Evolutionary conservation across 1,139 yeast genomes (phyloP).

Genomic region (Hyphopichia pseudoburtonii): DNA sequence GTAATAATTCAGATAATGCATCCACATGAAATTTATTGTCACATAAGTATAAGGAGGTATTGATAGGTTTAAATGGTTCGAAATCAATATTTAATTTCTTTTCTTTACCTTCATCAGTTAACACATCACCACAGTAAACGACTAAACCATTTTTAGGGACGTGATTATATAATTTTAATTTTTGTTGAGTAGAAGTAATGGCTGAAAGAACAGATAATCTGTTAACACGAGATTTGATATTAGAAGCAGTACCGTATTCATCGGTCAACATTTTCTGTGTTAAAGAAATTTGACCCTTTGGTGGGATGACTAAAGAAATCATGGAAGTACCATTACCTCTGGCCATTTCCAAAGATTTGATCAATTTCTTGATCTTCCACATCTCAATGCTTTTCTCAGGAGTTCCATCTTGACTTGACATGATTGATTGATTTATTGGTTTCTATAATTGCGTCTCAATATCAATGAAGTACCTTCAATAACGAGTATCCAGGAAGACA

Average conservation of each 20-base stretch:
- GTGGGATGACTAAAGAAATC: slow-evolving; percentile 95
- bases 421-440: background rate
- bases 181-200: slow-evolving; percentile 96
- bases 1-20: slow-evolving; percentile 89
- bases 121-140: slow-evolving; percentile 95
- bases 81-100: slow-evolving; percentile 92
- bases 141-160: slow-evolving; percentile 96
- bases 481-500: too few relatives aligned
- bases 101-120: slow-evolving; percentile 96
- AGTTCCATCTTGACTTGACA: slow-evolving; percentile 28
- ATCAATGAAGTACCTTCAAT: too few relatives aligned
- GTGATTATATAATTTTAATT: slow-evolving; percentile 81
- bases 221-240: slow-evolving; percentile 95
- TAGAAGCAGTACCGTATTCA: slow-evolving; percentile 98
- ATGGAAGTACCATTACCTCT: slow-evolving; percentile 98
- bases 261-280: slow-evolving; percentile 91
- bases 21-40: slow-evolving; percentile 98
- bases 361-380: slow-evolving; percentile 96
- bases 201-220: slow-evolving; percentile 93
- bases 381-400: slow-evolving; percentile 97
- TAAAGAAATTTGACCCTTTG: slow-evolving; percentile 88
- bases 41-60: slow-evolving; percentile 92
- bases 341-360: slow-evolving; percentile 82
- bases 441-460: too few relatives aligned
- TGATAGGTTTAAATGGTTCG: slow-evolving; percentile 97